Base-by-base conservation (phyloP, 2,329 filamentous ascomycete genomes). In the Annulohypoxylon truncatum region DNA sequence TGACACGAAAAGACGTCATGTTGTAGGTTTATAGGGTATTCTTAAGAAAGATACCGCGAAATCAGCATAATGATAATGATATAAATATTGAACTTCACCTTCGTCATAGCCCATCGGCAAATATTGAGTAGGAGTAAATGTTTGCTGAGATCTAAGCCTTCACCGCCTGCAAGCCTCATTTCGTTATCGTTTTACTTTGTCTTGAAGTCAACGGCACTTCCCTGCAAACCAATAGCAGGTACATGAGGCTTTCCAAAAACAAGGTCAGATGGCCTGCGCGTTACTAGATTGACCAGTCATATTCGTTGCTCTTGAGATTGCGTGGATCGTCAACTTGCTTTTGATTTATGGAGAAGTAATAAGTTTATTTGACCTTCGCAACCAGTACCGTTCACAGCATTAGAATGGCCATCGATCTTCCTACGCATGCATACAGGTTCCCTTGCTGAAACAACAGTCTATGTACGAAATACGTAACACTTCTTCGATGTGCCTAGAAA, bases 61-160 rank as follows among this genome's bases (percentile, higher is more conserved):
- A 31, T 58, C 47, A 24, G 33, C 47, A 26, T 59, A 46, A 55
- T 63, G 22, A 64, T 60, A 48, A 57, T 64, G 26, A 67, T 55
- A 29, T n/a, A 54, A 58, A 33, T 4, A 35, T 46, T 18, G 15
- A 58, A 44, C 46, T 35, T 40, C 31, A n/a, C 38, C 7, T 31
- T 35, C 20, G 4, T 35, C n/a, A 2, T 13, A 26, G 26, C 10
- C 4, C 13, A 12, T 28, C 18, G 12, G n/a, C 22, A 18, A 44
- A 20, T 24, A 33, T 13, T 13, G 15, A 31, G 26, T 29, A n/a
- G n/a, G n/a, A n/a, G 3, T 28, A 6, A n/a, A n/a, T 24, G 13
- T 15, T 12, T 18, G 18, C n/a, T 31, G n/a, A 44, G 33, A 33
- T 13, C 26, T 33, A 24, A 4, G 20, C 4, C 13, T 13, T 46